Conservation (phyloP, 225 moss, liverwort and hornwort species). For the Polytrichum commune region DNA sequence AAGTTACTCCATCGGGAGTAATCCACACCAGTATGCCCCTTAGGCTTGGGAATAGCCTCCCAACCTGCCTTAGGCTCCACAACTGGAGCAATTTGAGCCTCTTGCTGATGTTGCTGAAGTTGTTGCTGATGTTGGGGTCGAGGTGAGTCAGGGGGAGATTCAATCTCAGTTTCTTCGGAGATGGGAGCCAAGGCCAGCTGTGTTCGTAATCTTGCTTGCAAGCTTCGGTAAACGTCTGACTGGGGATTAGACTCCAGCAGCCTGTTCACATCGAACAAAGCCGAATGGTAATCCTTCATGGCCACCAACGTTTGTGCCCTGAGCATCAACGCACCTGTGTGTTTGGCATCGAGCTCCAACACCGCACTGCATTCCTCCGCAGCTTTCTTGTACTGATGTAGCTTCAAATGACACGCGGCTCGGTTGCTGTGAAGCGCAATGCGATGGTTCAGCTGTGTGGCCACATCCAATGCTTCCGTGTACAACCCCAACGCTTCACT, state of each 20-base stretch:
- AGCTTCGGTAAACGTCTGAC: conserved; percentile 82
- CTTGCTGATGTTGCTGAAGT: conserved; percentile 14
- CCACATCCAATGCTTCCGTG: conserved; percentile 63
- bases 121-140: conserved; percentile 3
- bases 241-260: conserved; percentile 79
- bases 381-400: conserved; percentile 81
- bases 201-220: conserved; percentile 86
- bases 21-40: conserved; percentile 79
- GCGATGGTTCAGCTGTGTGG: conserved; percentile 72
- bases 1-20: conserved; percentile 88
- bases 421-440: conserved; percentile 98
- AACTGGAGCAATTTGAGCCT: conserved; percentile 49
- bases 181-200: conserved; percentile 86
- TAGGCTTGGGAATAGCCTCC: conserved; percentile 95
- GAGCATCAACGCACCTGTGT: conserved; percentile 90
- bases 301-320: conserved; percentile 94
- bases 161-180: conserved; percentile 57
- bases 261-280: conserved; percentile 90
- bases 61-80: conserved; percentile 68
- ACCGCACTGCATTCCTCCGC: conserved; percentile 98
- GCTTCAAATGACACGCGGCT: conserved; percentile 88
- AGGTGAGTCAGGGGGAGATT: conserved; percentile 57
- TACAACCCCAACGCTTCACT: conserved; percentile 81
- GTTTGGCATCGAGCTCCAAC: conserved; percentile 92
- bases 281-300: conserved; percentile 90